A percentile compares a stretch with the other conserved stretches of the same genome.
Conservation (phyloP, 768 basidiomycete species). For the Lactarius vividus region DNA sequence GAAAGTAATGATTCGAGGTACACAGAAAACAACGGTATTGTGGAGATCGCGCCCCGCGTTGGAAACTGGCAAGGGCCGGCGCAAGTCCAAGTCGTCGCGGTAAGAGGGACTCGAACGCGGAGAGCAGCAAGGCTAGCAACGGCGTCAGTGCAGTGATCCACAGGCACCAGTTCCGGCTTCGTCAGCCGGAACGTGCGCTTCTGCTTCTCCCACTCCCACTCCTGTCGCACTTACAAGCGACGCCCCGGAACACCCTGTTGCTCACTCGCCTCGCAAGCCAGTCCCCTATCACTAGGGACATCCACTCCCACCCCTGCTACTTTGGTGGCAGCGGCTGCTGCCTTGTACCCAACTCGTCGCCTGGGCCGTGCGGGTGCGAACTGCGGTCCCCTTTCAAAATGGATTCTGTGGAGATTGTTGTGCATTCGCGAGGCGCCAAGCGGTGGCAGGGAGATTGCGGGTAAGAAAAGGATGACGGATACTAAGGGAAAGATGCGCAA, state of each 20-base stretch:
- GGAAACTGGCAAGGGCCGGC: too few relatives aligned
- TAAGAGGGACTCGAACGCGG: too few relatives aligned
- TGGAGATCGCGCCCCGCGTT: slow-evolving; percentile 31
- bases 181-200: background rate
- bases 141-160: background rate
- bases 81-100: too few relatives aligned
- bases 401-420: too few relatives aligned
- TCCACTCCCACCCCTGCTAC: background rate
- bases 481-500: slow-evolving; percentile 16
- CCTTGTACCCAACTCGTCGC: background rate
- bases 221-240: background rate
- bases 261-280: background rate
- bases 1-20: slow-evolving; percentile 31
- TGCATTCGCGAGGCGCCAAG: too few relatives aligned
- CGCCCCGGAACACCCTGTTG: slow-evolving; percentile 1
- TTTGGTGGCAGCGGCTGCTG: background rate
- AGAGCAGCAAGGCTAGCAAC: too few relatives aligned
- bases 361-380: slow-evolving; percentile 9
- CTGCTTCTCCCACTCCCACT: background rate
- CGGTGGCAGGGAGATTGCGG: background rate
- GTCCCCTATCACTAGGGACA: background rate
- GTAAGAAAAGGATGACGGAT: slow-evolving; percentile 16
- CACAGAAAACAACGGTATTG: slow-evolving; percentile 35
- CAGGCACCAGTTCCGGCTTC: too few relatives aligned
- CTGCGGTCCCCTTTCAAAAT: too few relatives aligned